Evolutionary conservation across 1,139 yeast genomes (phyloP), one percentile per base, ranked within the genome.

Genomic region (Geotrichum restrictum): DNA sequence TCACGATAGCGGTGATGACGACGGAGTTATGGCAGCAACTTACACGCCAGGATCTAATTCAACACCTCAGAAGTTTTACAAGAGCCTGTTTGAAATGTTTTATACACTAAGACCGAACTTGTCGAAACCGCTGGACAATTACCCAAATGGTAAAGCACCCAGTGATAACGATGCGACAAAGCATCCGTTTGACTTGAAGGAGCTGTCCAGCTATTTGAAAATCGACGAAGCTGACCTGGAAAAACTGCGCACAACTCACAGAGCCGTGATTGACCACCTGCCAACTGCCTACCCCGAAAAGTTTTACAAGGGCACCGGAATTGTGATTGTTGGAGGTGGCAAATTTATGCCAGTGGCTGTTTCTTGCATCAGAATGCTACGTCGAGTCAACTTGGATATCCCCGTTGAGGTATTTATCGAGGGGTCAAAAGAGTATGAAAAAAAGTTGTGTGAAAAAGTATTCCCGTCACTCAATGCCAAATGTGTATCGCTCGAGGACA

Each of bases 271-370:
- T 31, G 71, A 72, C 1, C 68, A 72, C 27, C 65, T 85, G 27
- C 84, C 88, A 0, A 66, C 69, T 31, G 70, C 74, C 1, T 63
- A 79, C 1, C 67, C 67, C 2, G 48, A 54, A 18, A 60, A 61
- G 4, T 45, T 63, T n/a, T 67, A 64, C 54, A 45, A 57, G 10
- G 91, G 91, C 0, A 75, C 80, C 55, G 96, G 96, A 29, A 81
- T 87, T 39, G 95, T 87, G 1, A 83, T 81, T 62, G 91, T 85
- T 36, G 93, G 93, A 18, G 95, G 95, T 42, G 93, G 91, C 1
- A 78, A 77, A 59, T 85, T 82, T 71, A 83, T 85, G 63, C 83
- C 94, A 77, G 71, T 85, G 58, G 79, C 88, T 14, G 70, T 85
- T 46, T 70, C 85, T 27, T 81, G 93, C 1, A 76, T 88, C 56